Conservation (phyloP, 2,329 filamentous ascomycete genomes). For the Colletotrichum lupini region DNA sequence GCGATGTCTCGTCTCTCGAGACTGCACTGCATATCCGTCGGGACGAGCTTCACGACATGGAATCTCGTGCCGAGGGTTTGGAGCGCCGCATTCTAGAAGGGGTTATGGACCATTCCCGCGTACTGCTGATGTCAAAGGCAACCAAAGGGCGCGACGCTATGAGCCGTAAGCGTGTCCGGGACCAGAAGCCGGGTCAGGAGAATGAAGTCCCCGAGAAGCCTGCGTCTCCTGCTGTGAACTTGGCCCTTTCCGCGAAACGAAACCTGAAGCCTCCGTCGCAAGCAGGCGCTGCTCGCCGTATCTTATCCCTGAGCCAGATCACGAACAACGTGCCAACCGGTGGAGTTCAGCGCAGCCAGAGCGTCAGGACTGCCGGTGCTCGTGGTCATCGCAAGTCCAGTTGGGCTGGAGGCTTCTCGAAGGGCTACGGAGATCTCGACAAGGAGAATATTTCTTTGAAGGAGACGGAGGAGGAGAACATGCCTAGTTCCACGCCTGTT, state of each 20-base stretch:
- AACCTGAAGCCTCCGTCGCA: constrained; percentile 58
- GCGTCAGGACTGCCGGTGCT: constrained; percentile 71
- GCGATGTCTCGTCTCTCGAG: constrained; percentile 90
- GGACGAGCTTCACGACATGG: constrained; percentile 93
- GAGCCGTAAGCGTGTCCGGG: constrained; percentile 66
- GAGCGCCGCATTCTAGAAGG: constrained; percentile 95
- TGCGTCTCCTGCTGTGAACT: constrained; percentile 55
- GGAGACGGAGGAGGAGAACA: constrained; percentile 71
- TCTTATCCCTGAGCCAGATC: constrained; percentile 92
- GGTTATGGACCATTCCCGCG: constrained; percentile 94
- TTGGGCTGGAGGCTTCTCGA: constrained; percentile 68
- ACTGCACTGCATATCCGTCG: constrained; percentile 89
- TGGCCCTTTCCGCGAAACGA: constrained; percentile 65
- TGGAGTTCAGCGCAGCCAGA: constrained; percentile 81
- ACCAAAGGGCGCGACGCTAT: constrained; percentile 64
- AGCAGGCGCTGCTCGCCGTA: constrained; percentile 75
- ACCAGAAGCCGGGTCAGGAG: constrained; percentile 53
- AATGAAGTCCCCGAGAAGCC: constrained; percentile 37
- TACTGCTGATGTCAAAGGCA: constrained; percentile 82
- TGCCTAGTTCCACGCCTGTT: constrained; percentile 17
- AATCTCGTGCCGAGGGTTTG: constrained; percentile 85
- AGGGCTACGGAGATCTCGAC: constrained; percentile 63
- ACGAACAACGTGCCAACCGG: constrained; percentile 75
- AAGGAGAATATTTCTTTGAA: constrained; percentile 73
- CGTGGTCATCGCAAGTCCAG: constrained; percentile 73